Base-by-base conservation (phyloP, 2,329 filamentous ascomycete genomes). In the Coleophoma eucalyptorum region DNA sequence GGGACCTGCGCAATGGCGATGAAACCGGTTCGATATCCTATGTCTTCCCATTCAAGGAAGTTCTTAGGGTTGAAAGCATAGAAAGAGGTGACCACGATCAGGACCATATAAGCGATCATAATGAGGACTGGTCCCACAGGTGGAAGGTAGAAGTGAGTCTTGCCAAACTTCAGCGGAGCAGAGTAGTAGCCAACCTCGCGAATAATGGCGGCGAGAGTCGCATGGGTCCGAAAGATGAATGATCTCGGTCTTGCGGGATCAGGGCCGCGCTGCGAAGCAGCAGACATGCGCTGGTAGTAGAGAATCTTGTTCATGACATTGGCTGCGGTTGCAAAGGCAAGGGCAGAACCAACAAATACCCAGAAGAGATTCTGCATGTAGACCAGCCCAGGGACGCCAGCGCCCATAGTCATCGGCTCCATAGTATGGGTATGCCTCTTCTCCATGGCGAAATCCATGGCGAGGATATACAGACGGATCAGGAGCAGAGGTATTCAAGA, bases 1-100 rank as follows among this genome's bases (percentile, higher is more conserved):
- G 84, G 84, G 50, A 86, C 70, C 67, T 87, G 74, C 2, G 83
- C 79, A 5, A 87, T 77, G 13, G 84, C 80, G 49, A 87, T 76
- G 80, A 87, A 87, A 5, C 84, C 84, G 16, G 83, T 75, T 48
- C 84, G 76, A 58, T 81, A 83, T 12, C 75, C 81, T 50, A 84
- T 73, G 43, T 74, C 67, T 58, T 84, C 80, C 70, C 75, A 80
- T 40, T 69, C 67, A 65, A 75, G 74, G 43, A 71, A 64, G 50
- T 79, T 68, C 1, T 62, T 66, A 0, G 77, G 70, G 58, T 83
- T 68, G 31, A 82, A 68, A 32, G 73, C 73, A 60, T 81, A 82
- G 55, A 83, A 77, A 58, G 75, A 80, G 26, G 81, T 71, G 2
- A 80, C 66, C n/a, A 83, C 58, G 2, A 78, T 69, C 13, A 77